phyloP scores from a whole-genome alignment of 2,329 filamentous ascomycete genomes.

The Alternaria panax region DNA sequence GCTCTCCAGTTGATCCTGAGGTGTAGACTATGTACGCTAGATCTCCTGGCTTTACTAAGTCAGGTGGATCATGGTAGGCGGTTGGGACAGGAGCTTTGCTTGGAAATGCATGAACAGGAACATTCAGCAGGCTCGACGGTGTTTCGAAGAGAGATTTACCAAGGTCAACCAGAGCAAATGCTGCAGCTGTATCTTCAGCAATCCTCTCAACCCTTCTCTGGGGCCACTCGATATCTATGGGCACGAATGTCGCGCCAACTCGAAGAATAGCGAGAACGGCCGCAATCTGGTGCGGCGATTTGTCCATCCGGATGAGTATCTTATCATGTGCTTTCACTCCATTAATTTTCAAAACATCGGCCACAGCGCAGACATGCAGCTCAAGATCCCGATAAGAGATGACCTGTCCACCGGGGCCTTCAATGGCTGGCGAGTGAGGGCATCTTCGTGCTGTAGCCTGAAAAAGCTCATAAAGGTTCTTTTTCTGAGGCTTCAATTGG shows the following conservation, averaged over 20 bases:
- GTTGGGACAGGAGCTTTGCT: background rate
- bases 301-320: conserved; percentile 35
- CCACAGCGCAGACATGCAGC: conserved; percentile 5
- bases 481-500: background rate
- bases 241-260: conserved; percentile 52
- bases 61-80: background rate
- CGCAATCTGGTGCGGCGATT: conserved; percentile 32
- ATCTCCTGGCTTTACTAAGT: conserved; percentile 26
- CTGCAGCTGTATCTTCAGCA: conserved; percentile 18
- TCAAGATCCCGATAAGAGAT: conserved; percentile 2
- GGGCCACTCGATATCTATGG: conserved; percentile 40
- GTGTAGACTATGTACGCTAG: conserved; percentile 67
- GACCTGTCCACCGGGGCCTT: conserved; percentile 9
- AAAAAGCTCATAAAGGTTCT: background rate
- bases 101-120: background rate
- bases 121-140: background rate
- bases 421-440: conserved; percentile 28
- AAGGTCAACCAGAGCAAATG: background rate
- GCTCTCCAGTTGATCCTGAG: conserved; percentile 50
- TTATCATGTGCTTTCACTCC: conserved; percentile 18
- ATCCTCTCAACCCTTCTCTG: conserved; percentile 39
- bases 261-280: conserved; percentile 53
- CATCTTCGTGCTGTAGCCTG: background rate
- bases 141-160: background rate
- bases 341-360: conserved; percentile 8